A percentile compares a stretch with the other conserved stretches of the same genome.
phyloP scores from a whole-genome alignment of 2,329 filamentous ascomycete species.

The Clarireedia hainanense region DNA sequence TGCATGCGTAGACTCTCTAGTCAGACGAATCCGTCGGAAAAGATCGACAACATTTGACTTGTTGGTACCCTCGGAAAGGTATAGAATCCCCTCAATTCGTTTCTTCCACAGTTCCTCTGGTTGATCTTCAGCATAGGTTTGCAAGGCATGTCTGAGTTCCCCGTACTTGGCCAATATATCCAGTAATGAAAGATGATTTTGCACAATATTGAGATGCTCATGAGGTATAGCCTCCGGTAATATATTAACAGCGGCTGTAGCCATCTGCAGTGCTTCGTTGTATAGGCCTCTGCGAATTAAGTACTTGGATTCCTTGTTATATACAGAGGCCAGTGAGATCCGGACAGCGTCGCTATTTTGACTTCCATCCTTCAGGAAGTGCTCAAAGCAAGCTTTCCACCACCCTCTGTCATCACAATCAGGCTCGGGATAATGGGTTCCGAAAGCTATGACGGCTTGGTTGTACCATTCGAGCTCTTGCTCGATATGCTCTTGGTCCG shows the following conservation, averaged over 20 bases:
- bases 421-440: slow-evolving; percentile 18
- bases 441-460: slow-evolving; percentile 18
- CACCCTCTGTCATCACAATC: slow-evolving; percentile 16
- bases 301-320: slow-evolving; percentile 19
- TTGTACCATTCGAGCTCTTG: slow-evolving; percentile 20
- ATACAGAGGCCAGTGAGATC: slow-evolving; percentile 16
- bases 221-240: slow-evolving; percentile 16
- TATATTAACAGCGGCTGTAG: slow-evolving; percentile 15
- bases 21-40: slow-evolving; percentile 13
- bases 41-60: slow-evolving; percentile 12
- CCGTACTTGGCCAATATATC: slow-evolving; percentile 19
- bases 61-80: slow-evolving; percentile 18
- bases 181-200: slow-evolving; percentile 18
- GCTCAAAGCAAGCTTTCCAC: slow-evolving; percentile 21
- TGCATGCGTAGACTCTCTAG: slow-evolving; percentile 2
- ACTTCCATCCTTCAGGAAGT: slow-evolving; percentile 16
- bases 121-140: slow-evolving; percentile 13
- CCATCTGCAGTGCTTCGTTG: slow-evolving; percentile 18
- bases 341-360: slow-evolving; percentile 15
- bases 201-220: slow-evolving; percentile 16
- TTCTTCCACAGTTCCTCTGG: slow-evolving; percentile 20
- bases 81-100: slow-evolving; percentile 18
- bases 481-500: slow-evolving; percentile 11
- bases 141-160: slow-evolving; percentile 16
- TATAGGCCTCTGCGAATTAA: slow-evolving; percentile 19